Base-by-base conservation (phyloP, 2,329 filamentous ascomycete genomes). In the Trichoderma harzianum region DNA sequence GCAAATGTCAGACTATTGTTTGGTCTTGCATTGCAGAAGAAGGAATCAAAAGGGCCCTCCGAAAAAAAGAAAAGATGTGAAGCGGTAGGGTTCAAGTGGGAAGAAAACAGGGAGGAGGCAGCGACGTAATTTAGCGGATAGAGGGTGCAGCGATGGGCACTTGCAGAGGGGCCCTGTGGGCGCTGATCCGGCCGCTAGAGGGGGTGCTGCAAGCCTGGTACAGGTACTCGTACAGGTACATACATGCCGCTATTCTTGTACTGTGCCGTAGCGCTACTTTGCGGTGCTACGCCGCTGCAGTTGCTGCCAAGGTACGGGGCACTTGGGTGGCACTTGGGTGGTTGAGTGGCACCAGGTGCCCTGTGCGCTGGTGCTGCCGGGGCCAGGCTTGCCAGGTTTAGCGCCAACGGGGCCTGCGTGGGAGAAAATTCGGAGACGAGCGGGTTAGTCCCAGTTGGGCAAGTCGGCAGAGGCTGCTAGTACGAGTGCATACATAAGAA, bases 91-190 rank as follows among this genome's bases (percentile, higher is more conserved):
- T 53, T 55, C 24, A 26, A 32, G 34, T n/a, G 18, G 16, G 16
- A 18, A 24, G 24, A 69, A 72, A 24, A 24, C 69, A 66, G 53
- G 62, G 60, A 57, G 62, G 21, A 26, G 69, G 69, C 51, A 66
- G 61, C 53, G 69, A 63, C 62, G 53, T 66, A 65, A 71, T 71
- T 71, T 71, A 71, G 69, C 53, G 62, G 69, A 58, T 60, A 60
- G 66, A 69, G 34, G 66, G 28, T 47, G 66, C 66, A 69, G 47
- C 55, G 60, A 55, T 39, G 53, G 51, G 53, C 61, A 65, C 62
- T 65, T 63, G 69, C 51, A 65, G 69, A 60, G 60, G 60, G 61
- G 21, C 51, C n/a, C 69, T 64, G 62, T 66, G 69, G 69, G 62
- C 53, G 68, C 32, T 70, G 68, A 64, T 63, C 58, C 61, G 68